Evolutionary conservation across 1,284 basidiomycete species (phyloP), one percentile per base, ranked within the genome.

Genomic region (Athelia sp.): DNA sequence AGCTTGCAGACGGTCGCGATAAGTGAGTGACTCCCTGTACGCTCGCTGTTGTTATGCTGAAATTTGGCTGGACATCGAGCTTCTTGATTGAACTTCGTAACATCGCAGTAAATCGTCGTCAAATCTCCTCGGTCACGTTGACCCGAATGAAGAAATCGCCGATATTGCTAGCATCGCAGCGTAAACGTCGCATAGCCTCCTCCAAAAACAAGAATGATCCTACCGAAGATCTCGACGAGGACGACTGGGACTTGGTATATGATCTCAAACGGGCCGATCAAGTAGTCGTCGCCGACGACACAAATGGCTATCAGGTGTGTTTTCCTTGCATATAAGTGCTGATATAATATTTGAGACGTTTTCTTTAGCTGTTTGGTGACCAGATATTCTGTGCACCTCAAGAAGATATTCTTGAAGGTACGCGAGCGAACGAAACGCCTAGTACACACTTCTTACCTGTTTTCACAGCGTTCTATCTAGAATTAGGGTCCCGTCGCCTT

Each of bases 21-120:
- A 78, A 79, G 81, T 90, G 63, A 54, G 75, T 54, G 11, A 52
- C 3, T n/a, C n/a, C n/a, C n/a, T n/a, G n/a, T n/a, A n/a, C n/a
- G n/a, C n/a, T n/a, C n/a, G n/a, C n/a, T n/a, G n/a, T n/a, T n/a
- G n/a, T n/a, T n/a, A n/a, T n/a, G n/a, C 1, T 14, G n/a, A 8
- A 13, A 46, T 23, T 48, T 22, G 52, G n/a, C 14, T 23, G n/a
- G 3, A 26, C 24, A 19, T 43, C 11, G 40, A 93, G 91, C 59
- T 95, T 89, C 62, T 71, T 93, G n/a, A 72, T 75, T 10, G 91
- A 96, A 63, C 70, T 97, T 11, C 82, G 92, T 17, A 87, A 93
- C 53, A 79, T 98, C 45, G 92, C 93, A 4, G 78, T 93, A 13
- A 91, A 93, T 56, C 70, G 73, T 52, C 75, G 77, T 22, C 68